Conservation (phyloP, 257 asterid genomes). For the Nyctanthes arbortristis region DNA sequence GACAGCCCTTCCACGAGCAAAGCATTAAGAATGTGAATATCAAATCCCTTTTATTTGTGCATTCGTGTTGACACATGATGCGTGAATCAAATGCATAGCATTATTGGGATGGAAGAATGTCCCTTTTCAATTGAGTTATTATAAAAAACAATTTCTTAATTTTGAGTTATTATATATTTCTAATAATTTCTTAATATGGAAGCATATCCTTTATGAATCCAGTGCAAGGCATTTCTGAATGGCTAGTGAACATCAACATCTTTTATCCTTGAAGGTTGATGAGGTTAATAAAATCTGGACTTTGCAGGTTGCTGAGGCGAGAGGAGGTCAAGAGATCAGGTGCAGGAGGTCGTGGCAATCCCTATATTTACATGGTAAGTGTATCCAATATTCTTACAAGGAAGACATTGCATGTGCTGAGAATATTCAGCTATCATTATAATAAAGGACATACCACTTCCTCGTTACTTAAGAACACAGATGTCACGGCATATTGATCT, state of each 20-base stretch:
- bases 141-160: not conserved
- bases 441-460: not conserved
- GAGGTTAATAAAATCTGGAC: constrained; percentile 10
- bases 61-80: not conserved
- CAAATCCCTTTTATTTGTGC: constrained; percentile 1
- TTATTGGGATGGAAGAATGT: not conserved
- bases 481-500: not conserved
- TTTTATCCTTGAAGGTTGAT: not conserved
- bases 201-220: not conserved
- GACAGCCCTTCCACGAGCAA: constrained; percentile 99
- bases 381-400: not conserved
- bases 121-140: not conserved
- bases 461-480: too few relatives aligned
- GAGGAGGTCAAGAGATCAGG: constrained; percentile 80
- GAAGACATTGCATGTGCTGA: not conserved
- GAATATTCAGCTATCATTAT: not conserved
- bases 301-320: constrained; percentile 71
- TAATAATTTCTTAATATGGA: too few relatives aligned
- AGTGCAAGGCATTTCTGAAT: not conserved
- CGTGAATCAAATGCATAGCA: not conserved
- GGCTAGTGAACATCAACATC: not conserved
- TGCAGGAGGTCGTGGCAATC: constrained; percentile 87
- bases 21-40: constrained; percentile 84
- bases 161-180: too few relatives aligned
- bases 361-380: constrained; percentile 77